These are phyloP conservation scores for Meyerozyma sp. DNA, from an alignment of 1,139 yeast species.

Conservation along the genomic window DNA sequence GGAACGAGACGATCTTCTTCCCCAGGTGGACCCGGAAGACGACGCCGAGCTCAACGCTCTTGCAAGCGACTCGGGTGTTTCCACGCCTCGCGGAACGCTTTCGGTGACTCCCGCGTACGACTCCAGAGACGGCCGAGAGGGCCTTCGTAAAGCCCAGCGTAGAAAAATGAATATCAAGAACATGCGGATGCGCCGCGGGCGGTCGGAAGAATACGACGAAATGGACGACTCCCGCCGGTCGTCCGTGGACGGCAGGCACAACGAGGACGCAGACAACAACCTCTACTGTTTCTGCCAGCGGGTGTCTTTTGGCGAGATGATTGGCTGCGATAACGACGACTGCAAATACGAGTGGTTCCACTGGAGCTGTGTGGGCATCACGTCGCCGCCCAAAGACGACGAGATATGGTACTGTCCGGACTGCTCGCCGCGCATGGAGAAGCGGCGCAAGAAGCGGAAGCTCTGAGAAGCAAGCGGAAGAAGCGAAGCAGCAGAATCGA, in stretches of 20 bases:
- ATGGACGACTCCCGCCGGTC: not conserved
- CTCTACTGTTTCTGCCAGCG: constrained; percentile 80
- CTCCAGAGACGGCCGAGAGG: not conserved
- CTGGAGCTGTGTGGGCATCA: constrained; percentile 77
- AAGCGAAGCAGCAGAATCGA: not conserved
- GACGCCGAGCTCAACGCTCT: not conserved
- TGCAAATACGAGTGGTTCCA: constrained; percentile 89
- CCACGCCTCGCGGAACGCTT: constrained; percentile 8
- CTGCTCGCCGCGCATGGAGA: constrained; percentile 50
- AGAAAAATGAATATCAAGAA: constrained; percentile 8
- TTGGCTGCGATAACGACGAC: constrained; percentile 81
- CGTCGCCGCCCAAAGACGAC: constrained; percentile 62
- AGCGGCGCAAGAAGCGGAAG: constrained; percentile 42
- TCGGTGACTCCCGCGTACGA: constrained; percentile 1
- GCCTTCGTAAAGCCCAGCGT: constrained; percentile 3
- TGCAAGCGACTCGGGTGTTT: constrained; percentile 4
- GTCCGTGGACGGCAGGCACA: not conserved
- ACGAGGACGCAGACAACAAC: constrained; percentile 59
- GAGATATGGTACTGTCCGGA: constrained; percentile 70
- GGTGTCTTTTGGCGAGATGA: constrained; percentile 86
- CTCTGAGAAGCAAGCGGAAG: constrained; percentile 3
- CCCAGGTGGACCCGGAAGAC: constrained; percentile 36
- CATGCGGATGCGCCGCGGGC: not conserved
- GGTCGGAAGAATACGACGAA: constrained; percentile 1
- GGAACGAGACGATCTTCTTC: constrained; percentile 75